Percentiles rank a stretch among this genome's conserved stretches.
phyloP scores from a whole-genome alignment of 2,329 filamentous ascomycete species.

The Alternaria ventricosa region DNA sequence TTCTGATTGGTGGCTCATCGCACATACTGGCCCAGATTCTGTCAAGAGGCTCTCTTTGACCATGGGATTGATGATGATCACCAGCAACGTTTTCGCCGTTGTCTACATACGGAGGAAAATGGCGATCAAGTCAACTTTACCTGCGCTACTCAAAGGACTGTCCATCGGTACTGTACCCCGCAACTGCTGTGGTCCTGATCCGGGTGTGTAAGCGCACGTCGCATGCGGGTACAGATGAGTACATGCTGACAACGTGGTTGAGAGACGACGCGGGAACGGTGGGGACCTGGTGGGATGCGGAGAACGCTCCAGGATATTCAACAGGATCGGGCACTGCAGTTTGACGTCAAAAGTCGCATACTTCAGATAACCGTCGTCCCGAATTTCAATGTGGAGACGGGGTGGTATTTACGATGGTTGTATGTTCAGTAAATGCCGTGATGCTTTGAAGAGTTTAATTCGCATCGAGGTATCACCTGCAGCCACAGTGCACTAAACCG shows the following conservation, averaged over 20 bases:
- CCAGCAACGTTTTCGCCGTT: neutral
- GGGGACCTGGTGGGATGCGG: neutral
- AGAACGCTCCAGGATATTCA: neutral
- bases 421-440: neutral
- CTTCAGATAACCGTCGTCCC: neutral
- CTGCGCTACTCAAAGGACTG: neutral
- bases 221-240: neutral
- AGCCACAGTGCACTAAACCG: neutral
- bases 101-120: neutral
- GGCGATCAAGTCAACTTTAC: neutral
- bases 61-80: neutral
- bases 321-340: neutral
- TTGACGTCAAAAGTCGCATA: constrained; percentile 8
- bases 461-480: neutral
- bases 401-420: neutral
- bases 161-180: neutral
- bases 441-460: neutral
- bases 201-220: neutral
- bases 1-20: neutral
- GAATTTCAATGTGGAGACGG: neutral
- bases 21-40: neutral
- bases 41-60: neutral
- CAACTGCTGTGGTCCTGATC: neutral
- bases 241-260: neutral
- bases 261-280: neutral